These are phyloP conservation scores for Beauveria sp. DNA, from an alignment of 2,329 filamentous ascomycete species.

Conservation along the genomic window DNA sequence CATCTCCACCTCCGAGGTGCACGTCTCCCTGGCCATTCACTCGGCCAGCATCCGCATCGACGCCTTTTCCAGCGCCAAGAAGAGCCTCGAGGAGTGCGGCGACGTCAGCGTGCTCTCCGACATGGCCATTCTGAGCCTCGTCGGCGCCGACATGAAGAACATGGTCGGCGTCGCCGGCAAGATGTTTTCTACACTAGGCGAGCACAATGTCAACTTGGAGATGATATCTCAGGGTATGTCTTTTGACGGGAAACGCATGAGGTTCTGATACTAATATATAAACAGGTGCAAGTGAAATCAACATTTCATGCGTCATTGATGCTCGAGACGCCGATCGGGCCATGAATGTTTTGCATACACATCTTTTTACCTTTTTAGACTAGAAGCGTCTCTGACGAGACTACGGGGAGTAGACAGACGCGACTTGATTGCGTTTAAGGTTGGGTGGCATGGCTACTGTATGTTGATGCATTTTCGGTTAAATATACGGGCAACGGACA, in stretches of 20 bases:
- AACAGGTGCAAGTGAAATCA: conserved; percentile 92
- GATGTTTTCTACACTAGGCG: conserved; percentile 92
- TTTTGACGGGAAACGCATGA: neutral
- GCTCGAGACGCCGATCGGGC: conserved; percentile 84
- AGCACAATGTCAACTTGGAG: conserved; percentile 93
- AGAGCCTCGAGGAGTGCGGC: conserved; percentile 71
- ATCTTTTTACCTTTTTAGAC: conserved; percentile 92
- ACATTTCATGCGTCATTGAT: conserved; percentile 96
- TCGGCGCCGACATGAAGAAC: conserved; percentile 95
- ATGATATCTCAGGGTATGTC: conserved; percentile 94
- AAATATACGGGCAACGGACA: neutral
- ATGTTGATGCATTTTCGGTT: neutral
- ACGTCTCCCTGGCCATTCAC: conserved; percentile 95
- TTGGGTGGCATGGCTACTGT: neutral
- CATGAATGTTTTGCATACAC: conserved; percentile 93
- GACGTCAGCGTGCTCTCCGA: conserved; percentile 83
- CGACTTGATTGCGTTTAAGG: neutral
- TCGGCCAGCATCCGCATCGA: conserved; percentile 59
- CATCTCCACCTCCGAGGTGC: conserved; percentile 93
- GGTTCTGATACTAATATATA: neutral
- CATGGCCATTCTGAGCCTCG: conserved; percentile 93
- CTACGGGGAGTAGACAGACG: neutral
- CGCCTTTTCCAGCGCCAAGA: conserved; percentile 58
- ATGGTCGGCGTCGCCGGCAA: conserved; percentile 89
- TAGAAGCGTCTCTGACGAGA: conserved; percentile 26